A percentile compares a stretch with the other conserved stretches of the same genome.
These are phyloP conservation scores for Penicillium hesseltinei DNA, from an alignment of 2,329 filamentous ascomycete genomes.

Conservation along the genomic window DNA sequence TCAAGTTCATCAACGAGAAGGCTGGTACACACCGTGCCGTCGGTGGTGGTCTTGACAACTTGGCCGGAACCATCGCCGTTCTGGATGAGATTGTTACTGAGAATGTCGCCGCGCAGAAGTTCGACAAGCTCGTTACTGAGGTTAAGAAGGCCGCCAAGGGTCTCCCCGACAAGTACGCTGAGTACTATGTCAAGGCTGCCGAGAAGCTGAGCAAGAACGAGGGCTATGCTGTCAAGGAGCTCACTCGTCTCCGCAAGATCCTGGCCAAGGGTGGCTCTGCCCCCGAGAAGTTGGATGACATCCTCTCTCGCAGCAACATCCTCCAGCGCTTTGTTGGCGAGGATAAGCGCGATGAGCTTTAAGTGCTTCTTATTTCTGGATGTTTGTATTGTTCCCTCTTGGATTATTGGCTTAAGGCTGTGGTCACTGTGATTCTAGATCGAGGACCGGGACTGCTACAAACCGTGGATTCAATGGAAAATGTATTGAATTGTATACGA, in stretches of 20 bases:
- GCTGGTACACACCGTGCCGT: slow-evolving; percentile 78
- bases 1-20: slow-evolving; percentile 84
- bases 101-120: slow-evolving; percentile 61
- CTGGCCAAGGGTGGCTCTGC: slow-evolving; percentile 83
- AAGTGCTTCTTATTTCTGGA: slow-evolving; percentile 32
- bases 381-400: slow-evolving; percentile 22
- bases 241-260: slow-evolving; percentile 73
- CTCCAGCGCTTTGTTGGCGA: slow-evolving; percentile 71
- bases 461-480: not conserved
- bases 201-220: slow-evolving; percentile 78
- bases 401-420: not conserved
- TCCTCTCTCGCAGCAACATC: slow-evolving; percentile 84
- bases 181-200: slow-evolving; percentile 92
- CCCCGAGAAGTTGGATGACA: slow-evolving; percentile 81
- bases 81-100: slow-evolving; percentile 75
- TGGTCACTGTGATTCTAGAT: not conserved
- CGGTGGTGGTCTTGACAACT: slow-evolving; percentile 74
- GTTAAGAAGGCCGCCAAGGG: slow-evolving; percentile 67
- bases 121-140: slow-evolving; percentile 66
- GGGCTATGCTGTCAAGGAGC: slow-evolving; percentile 80
- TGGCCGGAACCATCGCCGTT: slow-evolving; percentile 76
- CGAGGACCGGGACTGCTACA: not conserved
- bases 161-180: slow-evolving; percentile 76
- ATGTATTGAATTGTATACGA: slow-evolving; percentile 3
- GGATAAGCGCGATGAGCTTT: slow-evolving; percentile 67